Percentiles rank a stretch among this genome's conserved stretches.
Conservation (phyloP, 2,329 filamentous ascomycete species). For the Sclerotinia glacialis region DNA sequence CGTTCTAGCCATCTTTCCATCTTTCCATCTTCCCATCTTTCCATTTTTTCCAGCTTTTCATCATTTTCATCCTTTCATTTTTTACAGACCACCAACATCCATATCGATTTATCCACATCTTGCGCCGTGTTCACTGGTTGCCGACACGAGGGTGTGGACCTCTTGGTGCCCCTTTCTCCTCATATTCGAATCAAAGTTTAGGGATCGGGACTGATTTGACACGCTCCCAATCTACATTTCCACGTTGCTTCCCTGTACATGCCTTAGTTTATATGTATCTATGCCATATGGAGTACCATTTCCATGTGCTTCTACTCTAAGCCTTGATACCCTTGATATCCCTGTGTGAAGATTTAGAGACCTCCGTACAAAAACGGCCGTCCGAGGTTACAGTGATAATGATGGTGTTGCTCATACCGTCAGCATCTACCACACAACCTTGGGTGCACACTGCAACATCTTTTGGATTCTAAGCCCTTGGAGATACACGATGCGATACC, state of each 20-base stretch:
- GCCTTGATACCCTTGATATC: not conserved
- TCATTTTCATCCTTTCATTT: too few species aligned
- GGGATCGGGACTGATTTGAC: conserved; percentile 10
- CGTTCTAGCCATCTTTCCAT: not conserved
- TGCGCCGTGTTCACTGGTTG: conserved; percentile 4
- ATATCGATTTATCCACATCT: not conserved
- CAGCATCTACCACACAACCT: conserved; percentile 17
- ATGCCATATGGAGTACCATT: not conserved
- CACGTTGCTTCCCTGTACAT: conserved; percentile 21
- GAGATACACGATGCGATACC: conserved; percentile 2
- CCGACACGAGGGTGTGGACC: conserved; percentile 2
- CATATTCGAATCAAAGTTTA: conserved; percentile 6
- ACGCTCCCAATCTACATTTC: conserved; percentile 5
- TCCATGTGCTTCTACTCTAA: conserved; percentile 17
- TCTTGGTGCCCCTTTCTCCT: conserved; percentile 5
- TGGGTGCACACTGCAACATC: not conserved
- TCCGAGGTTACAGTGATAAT: conserved; percentile 14
- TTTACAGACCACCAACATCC: not conserved
- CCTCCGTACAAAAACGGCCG: conserved; percentile 15
- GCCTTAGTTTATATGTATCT: not conserved
- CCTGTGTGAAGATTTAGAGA: not conserved
- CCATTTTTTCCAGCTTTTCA: not conserved
- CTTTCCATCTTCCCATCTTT: not conserved
- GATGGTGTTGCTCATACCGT: conserved; percentile 3
- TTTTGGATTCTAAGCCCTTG: not conserved